Evolutionary conservation across 2,329 filamentous ascomycete species (phyloP).

Genomic region (Microdochium paspali): DNA sequence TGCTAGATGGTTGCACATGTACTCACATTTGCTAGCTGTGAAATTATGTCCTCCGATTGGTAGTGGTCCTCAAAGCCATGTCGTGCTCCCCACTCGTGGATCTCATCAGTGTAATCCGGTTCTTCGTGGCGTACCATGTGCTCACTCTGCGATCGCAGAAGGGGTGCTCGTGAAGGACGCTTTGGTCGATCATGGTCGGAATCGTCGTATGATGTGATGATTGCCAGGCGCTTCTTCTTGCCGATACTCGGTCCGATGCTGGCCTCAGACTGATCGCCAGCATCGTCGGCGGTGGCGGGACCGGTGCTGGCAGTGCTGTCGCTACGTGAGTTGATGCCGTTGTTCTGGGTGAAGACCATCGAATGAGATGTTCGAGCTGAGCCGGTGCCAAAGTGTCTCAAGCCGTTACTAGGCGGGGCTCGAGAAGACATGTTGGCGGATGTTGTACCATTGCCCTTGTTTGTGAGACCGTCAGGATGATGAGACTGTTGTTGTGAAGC

Average conservation of each 20-base stretch:
- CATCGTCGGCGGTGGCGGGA: conserved; percentile 11
- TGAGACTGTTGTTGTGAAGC: background rate
- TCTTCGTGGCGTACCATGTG: conserved; percentile 31
- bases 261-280: conserved; percentile 13
- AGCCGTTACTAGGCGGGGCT: background rate
- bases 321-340: background rate
- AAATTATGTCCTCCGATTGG: conserved; percentile 81
- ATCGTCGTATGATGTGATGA: conserved; percentile 17
- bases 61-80: conserved; percentile 93
- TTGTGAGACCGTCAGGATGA: background rate
- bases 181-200: conserved; percentile 23
- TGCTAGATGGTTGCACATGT: conserved; percentile 4
- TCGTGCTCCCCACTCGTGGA: conserved; percentile 49
- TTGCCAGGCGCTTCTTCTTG: conserved; percentile 11
- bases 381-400: background rate
- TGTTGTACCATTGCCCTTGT: background rate
- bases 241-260: background rate
- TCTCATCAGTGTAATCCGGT: conserved; percentile 31
- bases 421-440: background rate
- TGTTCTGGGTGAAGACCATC: background rate
- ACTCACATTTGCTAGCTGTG: conserved; percentile 70
- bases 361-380: background rate
- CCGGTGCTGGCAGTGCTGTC: conserved; percentile 6
- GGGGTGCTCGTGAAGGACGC: conserved; percentile 36
- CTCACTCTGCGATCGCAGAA: conserved; percentile 49